These are phyloP conservation scores for Pseudonectria buxi DNA, from an alignment of 2,329 filamentous ascomycete species.

Conservation along the genomic window DNA sequence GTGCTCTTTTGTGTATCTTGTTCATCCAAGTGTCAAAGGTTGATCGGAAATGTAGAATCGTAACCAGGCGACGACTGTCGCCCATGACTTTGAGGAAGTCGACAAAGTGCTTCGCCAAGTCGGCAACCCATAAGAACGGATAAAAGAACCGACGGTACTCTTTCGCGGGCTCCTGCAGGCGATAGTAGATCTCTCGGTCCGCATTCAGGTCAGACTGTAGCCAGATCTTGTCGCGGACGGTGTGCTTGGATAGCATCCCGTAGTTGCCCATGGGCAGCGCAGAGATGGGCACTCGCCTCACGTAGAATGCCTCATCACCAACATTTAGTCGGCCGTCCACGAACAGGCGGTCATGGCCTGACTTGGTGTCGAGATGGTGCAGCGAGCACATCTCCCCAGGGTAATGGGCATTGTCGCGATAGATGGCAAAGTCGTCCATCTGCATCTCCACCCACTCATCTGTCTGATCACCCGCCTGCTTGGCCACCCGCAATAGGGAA, in stretches of 20 bases:
- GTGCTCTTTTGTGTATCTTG: slow-evolving; percentile 34
- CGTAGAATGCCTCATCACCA: slow-evolving; percentile 37
- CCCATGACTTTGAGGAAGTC: slow-evolving; percentile 50
- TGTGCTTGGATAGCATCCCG: slow-evolving; percentile 36
- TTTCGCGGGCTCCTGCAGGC: slow-evolving; percentile 44
- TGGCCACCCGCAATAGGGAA: slow-evolving; percentile 5
- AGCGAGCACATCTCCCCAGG: slow-evolving; percentile 48
- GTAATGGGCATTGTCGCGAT: slow-evolving; percentile 33
- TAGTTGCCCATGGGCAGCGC: slow-evolving; percentile 62
- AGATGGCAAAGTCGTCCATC: slow-evolving; percentile 53
- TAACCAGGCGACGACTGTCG: slow-evolving; percentile 29
- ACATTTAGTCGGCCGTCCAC: slow-evolving; percentile 55
- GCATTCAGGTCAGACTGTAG: slow-evolving; percentile 48
- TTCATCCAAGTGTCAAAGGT: slow-evolving; percentile 54
- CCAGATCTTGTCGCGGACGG: slow-evolving; percentile 53
- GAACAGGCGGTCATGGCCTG: slow-evolving; percentile 33
- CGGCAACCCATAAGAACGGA: slow-evolving; percentile 64
- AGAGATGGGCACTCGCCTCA: slow-evolving; percentile 50
- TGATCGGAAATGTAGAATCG: slow-evolving; percentile 48
- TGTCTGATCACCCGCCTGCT: slow-evolving; percentile 7
- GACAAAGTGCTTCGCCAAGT: slow-evolving; percentile 64
- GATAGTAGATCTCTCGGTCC: slow-evolving; percentile 52
- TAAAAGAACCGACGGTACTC: slow-evolving; percentile 58
- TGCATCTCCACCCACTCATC: slow-evolving; percentile 40
- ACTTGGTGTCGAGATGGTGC: slow-evolving; percentile 40